phyloP scores from a whole-genome alignment of 495 filamentous ascomycete genomes.

The Neurospora discreta region DNA sequence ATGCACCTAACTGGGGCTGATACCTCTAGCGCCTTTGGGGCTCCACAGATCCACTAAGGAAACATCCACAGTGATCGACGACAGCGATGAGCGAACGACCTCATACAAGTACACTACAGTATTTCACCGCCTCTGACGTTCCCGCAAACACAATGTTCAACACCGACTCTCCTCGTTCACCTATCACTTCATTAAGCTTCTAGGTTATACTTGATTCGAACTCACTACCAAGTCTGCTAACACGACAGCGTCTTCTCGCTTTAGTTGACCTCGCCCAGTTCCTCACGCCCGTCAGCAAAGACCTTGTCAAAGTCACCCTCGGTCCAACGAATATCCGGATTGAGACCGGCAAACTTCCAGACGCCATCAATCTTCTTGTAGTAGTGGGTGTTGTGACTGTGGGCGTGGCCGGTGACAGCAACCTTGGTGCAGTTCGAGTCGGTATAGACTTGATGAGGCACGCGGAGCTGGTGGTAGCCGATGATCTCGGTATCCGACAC shows the following conservation, averaged over 20 bases:
- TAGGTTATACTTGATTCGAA: neutral
- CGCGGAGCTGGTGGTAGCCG: constrained; percentile 68
- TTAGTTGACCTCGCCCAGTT: constrained; percentile 20
- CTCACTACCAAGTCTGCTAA: neutral
- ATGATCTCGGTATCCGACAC: constrained; percentile 54
- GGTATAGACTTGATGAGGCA: constrained; percentile 57
- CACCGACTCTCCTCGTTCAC: neutral
- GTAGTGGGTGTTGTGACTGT: constrained; percentile 60
- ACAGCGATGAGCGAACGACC: neutral
- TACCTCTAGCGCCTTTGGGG: neutral
- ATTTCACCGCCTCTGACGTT: neutral
- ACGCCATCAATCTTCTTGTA: constrained; percentile 64
- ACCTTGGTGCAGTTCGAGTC: constrained; percentile 40
- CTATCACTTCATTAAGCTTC: neutral
- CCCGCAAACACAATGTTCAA: neutral
- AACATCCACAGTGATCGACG: neutral
- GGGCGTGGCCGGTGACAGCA: constrained; percentile 53
- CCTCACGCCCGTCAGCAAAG: constrained; percentile 34
- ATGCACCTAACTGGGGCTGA: neutral
- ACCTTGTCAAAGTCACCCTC: constrained; percentile 57
- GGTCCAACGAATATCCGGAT: constrained; percentile 58
- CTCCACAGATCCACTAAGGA: neutral
- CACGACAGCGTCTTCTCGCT: constrained; percentile 7
- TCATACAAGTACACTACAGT: too few species aligned
- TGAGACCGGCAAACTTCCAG: constrained; percentile 75